Conservation (phyloP, 257 asterid genomes). For the Przewalskia tangutica region DNA sequence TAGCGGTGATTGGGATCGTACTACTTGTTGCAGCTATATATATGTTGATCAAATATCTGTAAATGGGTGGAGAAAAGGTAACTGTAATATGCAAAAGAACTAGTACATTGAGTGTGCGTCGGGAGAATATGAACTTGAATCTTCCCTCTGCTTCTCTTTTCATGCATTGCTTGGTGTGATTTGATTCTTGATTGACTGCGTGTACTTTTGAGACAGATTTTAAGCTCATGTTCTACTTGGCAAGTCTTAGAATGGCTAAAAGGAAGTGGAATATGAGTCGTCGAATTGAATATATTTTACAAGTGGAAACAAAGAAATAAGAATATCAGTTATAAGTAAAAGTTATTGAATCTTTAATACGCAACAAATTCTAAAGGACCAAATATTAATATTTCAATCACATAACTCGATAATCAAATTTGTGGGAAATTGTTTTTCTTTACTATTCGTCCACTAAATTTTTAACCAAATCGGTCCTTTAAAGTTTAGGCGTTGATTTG, state of each 20-base stretch:
- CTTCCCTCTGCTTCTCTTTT: not conserved
- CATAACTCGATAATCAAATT: too few species aligned
- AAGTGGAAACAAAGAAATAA: not conserved
- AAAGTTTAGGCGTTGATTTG: too few species aligned
- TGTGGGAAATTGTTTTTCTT: too few species aligned
- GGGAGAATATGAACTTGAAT: not conserved
- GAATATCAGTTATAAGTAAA: not conserved
- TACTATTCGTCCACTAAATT: too few species aligned
- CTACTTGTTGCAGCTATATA: slow-evolving; percentile 48
- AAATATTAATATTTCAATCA: too few species aligned
- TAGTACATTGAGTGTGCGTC: not conserved
- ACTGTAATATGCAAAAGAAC: slow-evolving; percentile 1
- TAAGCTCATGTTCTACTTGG: not conserved
- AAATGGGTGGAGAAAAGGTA: slow-evolving; percentile 1
- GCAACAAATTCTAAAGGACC: too few species aligned
- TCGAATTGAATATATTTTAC: not conserved
- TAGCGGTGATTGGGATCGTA: slow-evolving; percentile 60
- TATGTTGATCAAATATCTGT: slow-evolving; percentile 64
- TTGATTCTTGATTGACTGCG: not conserved
- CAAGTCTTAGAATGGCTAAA: not conserved
- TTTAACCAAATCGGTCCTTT: too few species aligned
- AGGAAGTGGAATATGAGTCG: not conserved
- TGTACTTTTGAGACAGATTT: not conserved
- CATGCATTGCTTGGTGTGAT: not conserved
- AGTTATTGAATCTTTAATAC: not conserved